phyloP scores from a whole-genome alignment of 192 early-diverging fungal species.

The Coemansia sp. region DNA sequence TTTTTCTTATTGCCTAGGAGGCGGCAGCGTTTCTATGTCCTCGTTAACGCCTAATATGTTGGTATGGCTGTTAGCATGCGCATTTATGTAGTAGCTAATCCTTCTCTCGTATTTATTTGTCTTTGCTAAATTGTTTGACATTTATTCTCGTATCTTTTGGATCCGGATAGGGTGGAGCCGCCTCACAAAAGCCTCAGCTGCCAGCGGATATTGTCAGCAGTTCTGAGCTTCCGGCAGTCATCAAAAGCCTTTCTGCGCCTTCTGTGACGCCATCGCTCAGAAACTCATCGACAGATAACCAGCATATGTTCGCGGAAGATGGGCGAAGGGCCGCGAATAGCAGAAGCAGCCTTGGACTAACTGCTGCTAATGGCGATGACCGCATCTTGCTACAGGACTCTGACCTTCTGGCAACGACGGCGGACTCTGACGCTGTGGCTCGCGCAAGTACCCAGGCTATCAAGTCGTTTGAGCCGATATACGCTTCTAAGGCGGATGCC shows the following conservation, averaged over 20 bases:
- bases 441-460: conserved; percentile 35
- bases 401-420: conserved; percentile 4
- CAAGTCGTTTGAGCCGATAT: conserved; percentile 3
- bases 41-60: not conserved
- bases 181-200: not conserved
- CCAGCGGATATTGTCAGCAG: not conserved
- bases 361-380: not conserved
- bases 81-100: not conserved
- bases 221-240: not conserved
- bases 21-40: not conserved
- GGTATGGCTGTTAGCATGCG: not conserved
- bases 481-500: not conserved
- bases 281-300: not conserved
- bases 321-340: not conserved
- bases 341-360: conserved; percentile 2
- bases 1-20: not conserved
- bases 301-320: not conserved
- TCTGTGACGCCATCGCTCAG: not conserved
- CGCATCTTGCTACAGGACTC: conserved; percentile 3
- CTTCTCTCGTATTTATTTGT: not conserved
- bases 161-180: not conserved
- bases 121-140: not conserved
- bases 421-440: conserved; percentile 35
- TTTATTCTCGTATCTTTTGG: not conserved
- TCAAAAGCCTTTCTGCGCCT: conserved; percentile 1